A percentile compares a stretch with the other conserved stretches of the same genome.
Evolutionary conservation across 2,329 filamentous ascomycete species (phyloP).

Genomic region (Moelleriella libera): DNA sequence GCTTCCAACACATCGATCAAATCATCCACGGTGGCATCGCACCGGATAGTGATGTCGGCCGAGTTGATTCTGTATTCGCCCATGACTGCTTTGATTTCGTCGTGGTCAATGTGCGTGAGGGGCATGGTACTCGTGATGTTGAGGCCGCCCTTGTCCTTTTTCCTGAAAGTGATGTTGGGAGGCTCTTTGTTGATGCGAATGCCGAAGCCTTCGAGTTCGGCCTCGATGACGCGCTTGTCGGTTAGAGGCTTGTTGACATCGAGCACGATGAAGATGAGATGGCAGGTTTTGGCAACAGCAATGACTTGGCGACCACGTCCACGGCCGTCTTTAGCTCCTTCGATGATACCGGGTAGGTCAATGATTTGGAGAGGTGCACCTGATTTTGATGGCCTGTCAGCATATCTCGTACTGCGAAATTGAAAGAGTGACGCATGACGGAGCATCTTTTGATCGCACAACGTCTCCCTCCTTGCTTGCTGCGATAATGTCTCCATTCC

Average conservation of each 20-base stretch:
- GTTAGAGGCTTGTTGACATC: slow-evolving; percentile 98
- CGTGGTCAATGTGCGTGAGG: slow-evolving; percentile 80
- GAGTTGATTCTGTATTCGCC: slow-evolving; percentile 92
- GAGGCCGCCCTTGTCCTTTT: slow-evolving; percentile 97
- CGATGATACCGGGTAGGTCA: slow-evolving; percentile 95
- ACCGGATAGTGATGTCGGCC: slow-evolving; percentile 93
- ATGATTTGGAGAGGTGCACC: slow-evolving; percentile 95
- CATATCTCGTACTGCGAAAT: neutral
- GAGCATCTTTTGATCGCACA: too few relatives aligned
- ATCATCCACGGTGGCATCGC: slow-evolving; percentile 94
- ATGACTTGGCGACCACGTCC: slow-evolving; percentile 97
- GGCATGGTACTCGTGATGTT: slow-evolving; percentile 92
- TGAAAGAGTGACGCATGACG: too few relatives aligned
- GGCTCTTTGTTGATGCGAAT: slow-evolving; percentile 96
- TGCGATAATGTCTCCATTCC: too few relatives aligned
- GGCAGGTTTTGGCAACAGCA: slow-evolving; percentile 95
- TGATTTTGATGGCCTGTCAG: slow-evolving; percentile 9
- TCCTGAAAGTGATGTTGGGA: slow-evolving; percentile 97
- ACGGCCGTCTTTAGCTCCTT: slow-evolving; percentile 95
- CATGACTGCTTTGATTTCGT: slow-evolving; percentile 98
- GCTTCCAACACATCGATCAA: slow-evolving; percentile 92
- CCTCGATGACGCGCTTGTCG: slow-evolving; percentile 91
- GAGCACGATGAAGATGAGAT: slow-evolving; percentile 95
- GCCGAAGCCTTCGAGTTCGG: slow-evolving; percentile 90
- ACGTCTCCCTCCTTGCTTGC: too few relatives aligned